Conservation (phyloP, 1,139 yeast species). For the Suhomyces yuchorum region DNA sequence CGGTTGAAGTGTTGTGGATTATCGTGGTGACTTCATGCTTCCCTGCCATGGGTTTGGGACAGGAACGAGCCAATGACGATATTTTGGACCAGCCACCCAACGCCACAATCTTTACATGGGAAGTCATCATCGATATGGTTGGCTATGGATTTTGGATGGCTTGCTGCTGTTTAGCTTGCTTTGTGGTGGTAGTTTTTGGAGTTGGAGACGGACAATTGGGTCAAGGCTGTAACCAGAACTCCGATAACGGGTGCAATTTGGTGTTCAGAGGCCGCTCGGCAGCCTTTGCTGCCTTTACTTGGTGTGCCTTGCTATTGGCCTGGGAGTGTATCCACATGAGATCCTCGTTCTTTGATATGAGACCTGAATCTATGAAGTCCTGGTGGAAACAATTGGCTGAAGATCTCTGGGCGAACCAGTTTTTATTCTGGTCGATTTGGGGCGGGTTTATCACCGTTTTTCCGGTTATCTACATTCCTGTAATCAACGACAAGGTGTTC, state of each 20-base stretch:
- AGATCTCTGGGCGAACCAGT: slow-evolving; percentile 75
- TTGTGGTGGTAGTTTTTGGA: slow-evolving; percentile 66
- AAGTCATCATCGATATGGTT: slow-evolving; percentile 71
- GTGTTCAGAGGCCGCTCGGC: slow-evolving; percentile 83
- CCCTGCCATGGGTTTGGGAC: slow-evolving; percentile 88
- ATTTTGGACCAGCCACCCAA: slow-evolving; percentile 69
- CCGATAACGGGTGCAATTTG: slow-evolving; percentile 46
- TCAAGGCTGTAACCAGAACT: slow-evolving; percentile 54
- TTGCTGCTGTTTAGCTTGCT: slow-evolving; percentile 66
- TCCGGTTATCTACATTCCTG: slow-evolving; percentile 88
- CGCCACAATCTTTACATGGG: slow-evolving; percentile 66
- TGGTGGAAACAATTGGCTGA: slow-evolving; percentile 57
- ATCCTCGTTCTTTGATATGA: slow-evolving; percentile 74
- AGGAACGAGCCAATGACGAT: slow-evolving; percentile 67
- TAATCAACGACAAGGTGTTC: slow-evolving; percentile 76
- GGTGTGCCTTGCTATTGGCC: slow-evolving; percentile 85
- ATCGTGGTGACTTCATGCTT: slow-evolving; percentile 77
- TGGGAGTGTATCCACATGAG: slow-evolving; percentile 88
- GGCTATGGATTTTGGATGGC: slow-evolving; percentile 79
- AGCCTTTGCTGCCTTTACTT: slow-evolving; percentile 83
- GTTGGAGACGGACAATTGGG: slow-evolving; percentile 73
- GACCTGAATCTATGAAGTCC: slow-evolving; percentile 64
- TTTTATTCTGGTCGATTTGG: slow-evolving; percentile 81
- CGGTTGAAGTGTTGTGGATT: slow-evolving; percentile 81
- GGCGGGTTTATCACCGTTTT: slow-evolving; percentile 72